Conservation (phyloP, 1,139 yeast species). For the Blastobotrys capitulatus region DNA sequence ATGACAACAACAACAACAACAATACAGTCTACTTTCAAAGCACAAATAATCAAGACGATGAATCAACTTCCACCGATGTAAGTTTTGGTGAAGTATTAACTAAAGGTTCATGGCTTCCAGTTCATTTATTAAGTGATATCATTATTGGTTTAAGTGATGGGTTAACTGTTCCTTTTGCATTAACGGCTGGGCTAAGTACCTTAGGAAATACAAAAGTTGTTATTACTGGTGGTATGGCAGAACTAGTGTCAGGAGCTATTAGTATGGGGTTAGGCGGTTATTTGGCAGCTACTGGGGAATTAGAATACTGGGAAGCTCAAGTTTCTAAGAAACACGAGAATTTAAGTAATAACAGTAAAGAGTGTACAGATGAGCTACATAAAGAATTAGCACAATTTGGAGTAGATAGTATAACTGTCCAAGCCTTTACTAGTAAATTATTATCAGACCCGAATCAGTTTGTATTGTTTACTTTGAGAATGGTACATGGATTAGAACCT, state of each 20-base stretch:
- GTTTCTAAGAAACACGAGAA: constrained; percentile 59
- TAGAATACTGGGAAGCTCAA: constrained; percentile 45
- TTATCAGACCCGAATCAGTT: constrained; percentile 52
- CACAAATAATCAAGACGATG: too few relatives aligned
- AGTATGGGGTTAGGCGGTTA: constrained; percentile 84
- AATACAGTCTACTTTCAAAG: too few relatives aligned
- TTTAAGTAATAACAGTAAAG: constrained; percentile 50
- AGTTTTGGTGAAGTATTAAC: neutral
- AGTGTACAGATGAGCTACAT: constrained; percentile 50
- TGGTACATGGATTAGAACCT: constrained; percentile 71
- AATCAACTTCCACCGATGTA: neutral
- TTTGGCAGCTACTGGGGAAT: constrained; percentile 71
- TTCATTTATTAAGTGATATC: constrained; percentile 72
- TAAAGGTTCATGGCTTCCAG: constrained; percentile 19
- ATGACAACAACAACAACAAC: too few relatives aligned
- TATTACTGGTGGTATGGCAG: constrained; percentile 83
- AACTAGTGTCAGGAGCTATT: constrained; percentile 77
- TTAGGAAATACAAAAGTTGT: constrained; percentile 69
- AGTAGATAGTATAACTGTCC: constrained; percentile 58
- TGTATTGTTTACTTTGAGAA: constrained; percentile 67
- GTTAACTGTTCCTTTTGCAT: constrained; percentile 77
- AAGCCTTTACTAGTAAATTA: constrained; percentile 55
- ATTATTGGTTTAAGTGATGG: constrained; percentile 83
- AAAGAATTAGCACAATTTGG: constrained; percentile 65
- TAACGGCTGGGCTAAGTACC: constrained; percentile 74